Conservation (phyloP, 305 asterid species). For the Fraxinus velutina region DNA sequence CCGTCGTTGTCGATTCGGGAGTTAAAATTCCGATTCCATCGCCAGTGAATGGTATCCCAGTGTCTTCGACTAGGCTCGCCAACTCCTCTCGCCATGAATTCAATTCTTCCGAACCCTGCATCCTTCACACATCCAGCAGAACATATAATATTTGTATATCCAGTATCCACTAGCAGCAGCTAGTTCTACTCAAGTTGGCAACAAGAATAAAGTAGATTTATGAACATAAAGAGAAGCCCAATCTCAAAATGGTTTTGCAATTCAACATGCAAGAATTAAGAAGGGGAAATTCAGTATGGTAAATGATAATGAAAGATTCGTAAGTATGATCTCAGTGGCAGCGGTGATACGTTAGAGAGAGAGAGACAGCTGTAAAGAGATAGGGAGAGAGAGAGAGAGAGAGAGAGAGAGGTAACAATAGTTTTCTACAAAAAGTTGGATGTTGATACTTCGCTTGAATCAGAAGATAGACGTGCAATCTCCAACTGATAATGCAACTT, state of each 20-base stretch:
- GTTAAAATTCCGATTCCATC: conserved; percentile 37
- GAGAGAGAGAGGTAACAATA: neutral
- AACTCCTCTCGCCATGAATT: conserved; percentile 77
- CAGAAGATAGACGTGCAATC: conserved; percentile 12
- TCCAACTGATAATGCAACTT: neutral
- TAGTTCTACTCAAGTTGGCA: neutral
- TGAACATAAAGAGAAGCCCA: neutral
- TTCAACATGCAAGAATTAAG: neutral
- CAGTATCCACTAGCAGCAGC: neutral
- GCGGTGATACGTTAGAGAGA: conserved; percentile 9
- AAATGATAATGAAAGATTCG: neutral
- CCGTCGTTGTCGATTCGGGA: conserved; percentile 30
- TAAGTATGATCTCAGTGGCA: neutral
- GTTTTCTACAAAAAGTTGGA: neutral
- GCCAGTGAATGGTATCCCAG: conserved; percentile 45
- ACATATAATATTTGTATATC: conserved; percentile 1
- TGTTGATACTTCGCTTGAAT: conserved; percentile 22
- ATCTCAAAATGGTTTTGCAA: neutral
- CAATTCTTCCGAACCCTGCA: conserved; percentile 52
- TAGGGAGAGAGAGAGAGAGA: neutral
- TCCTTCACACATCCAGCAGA: conserved; percentile 9
- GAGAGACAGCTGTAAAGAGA: conserved; percentile 24
- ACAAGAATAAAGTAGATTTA: neutral
- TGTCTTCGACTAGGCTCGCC: conserved; percentile 67
- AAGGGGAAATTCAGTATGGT: neutral